Conservation (phyloP, 176 grass and related monocot genomes). For the Guadua angustifolia region DNA sequence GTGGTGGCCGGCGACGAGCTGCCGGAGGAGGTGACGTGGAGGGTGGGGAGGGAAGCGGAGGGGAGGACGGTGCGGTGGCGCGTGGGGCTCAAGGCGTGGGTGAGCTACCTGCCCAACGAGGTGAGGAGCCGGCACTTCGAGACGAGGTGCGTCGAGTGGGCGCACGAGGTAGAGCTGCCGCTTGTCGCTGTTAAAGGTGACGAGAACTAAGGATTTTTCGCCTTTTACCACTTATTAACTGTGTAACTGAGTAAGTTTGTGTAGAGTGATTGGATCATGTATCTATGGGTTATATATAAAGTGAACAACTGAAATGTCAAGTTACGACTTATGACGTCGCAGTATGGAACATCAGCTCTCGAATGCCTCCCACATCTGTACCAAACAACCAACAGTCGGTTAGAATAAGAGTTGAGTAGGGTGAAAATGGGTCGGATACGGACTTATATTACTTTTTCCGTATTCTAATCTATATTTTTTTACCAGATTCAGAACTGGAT, state of each 20-base stretch:
- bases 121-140: constrained; percentile 73
- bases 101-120: constrained; percentile 76
- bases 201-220: background rate
- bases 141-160: constrained; percentile 77
- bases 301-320: background rate
- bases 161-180: constrained; percentile 78
- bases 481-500: too few species aligned
- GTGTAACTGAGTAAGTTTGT: background rate
- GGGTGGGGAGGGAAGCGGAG: constrained; percentile 73
- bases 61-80: constrained; percentile 72
- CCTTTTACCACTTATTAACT: background rate
- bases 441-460: too few species aligned
- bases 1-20: constrained; percentile 77
- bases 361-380: too few species aligned
- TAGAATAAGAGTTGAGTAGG: too few species aligned
- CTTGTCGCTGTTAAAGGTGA: constrained; percentile 38
- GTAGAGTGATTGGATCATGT: background rate
- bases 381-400: too few species aligned
- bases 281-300: background rate
- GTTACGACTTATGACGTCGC: background rate
- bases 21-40: constrained; percentile 77
- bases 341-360: background rate
- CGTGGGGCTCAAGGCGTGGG: constrained; percentile 69
- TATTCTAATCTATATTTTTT: too few species aligned
- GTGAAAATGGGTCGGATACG: too few species aligned